phyloP scores from a whole-genome alignment of 345 rosid genomes.

The Sapria himalayana region DNA sequence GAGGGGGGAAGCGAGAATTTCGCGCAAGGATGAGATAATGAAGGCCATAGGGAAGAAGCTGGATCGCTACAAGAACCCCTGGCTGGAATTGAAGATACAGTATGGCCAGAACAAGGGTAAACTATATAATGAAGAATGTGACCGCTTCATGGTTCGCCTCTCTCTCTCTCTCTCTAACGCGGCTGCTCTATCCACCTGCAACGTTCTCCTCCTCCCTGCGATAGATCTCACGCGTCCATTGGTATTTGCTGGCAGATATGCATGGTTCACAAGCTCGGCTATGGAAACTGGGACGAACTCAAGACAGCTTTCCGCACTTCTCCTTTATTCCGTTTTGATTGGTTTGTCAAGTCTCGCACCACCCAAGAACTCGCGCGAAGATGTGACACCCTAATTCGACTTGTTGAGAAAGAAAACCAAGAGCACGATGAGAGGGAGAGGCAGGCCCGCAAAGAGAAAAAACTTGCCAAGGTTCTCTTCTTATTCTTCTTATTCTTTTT shows the following conservation, averaged over 20 bases:
- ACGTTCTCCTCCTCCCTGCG: neutral
- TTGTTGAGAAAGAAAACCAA: conserved; percentile 98
- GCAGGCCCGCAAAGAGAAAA: conserved; percentile 93
- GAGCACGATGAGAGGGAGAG: conserved; percentile 91
- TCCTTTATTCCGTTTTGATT: conserved; percentile 69
- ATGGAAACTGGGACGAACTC: conserved; percentile 98
- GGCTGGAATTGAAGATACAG: conserved; percentile 94
- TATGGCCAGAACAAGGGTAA: conserved; percentile 97
- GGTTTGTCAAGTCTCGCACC: conserved; percentile 94
- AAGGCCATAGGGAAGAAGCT: conserved; percentile 92
- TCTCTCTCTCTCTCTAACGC: neutral
- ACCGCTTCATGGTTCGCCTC: conserved; percentile 58
- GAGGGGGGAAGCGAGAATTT: conserved; percentile 87
- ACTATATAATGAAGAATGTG: conserved; percentile 92
- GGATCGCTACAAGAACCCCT: conserved; percentile 95
- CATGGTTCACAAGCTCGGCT: conserved; percentile 96
- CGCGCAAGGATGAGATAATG: conserved; percentile 96
- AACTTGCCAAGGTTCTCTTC: conserved; percentile 61
- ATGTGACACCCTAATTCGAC: conserved; percentile 78
- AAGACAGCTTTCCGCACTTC: conserved; percentile 81
- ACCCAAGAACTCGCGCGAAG: conserved; percentile 90
- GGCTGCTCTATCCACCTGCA: too few relatives aligned
- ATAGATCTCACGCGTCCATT: neutral
- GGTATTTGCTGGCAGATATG: conserved; percentile 35
- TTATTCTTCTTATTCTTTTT: neutral